Evolutionary conservation across 2,329 filamentous ascomycete species (phyloP).

Genomic region (Epichloe sylvatica): DNA sequence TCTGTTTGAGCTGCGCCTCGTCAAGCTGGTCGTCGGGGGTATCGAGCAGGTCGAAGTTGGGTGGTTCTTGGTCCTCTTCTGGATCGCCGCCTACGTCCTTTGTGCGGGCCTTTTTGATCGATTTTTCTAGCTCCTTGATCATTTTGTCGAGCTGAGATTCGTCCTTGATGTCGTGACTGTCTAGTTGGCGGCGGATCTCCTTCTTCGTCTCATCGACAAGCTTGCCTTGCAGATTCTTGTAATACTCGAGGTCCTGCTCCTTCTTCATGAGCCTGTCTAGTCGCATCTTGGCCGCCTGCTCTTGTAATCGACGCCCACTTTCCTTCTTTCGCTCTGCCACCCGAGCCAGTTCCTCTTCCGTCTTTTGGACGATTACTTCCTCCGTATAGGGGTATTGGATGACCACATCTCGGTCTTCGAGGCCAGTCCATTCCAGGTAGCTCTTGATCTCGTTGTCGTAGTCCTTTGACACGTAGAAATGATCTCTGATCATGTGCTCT

Average conservation of each 20-base stretch:
- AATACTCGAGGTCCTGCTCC: conserved; percentile 89
- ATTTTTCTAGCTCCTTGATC: conserved; percentile 80
- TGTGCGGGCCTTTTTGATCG: conserved; percentile 77
- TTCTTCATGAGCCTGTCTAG: conserved; percentile 91
- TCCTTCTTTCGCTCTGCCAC: conserved; percentile 93
- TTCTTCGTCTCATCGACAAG: conserved; percentile 75
- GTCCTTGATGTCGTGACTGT: conserved; percentile 84
- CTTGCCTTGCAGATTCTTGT: conserved; percentile 64
- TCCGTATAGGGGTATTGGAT: conserved; percentile 92
- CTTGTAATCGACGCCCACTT: conserved; percentile 77
- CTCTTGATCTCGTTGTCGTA: conserved; percentile 64
- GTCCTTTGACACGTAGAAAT: conserved; percentile 77
- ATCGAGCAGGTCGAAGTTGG: conserved; percentile 78
- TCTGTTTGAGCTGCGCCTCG: conserved; percentile 80
- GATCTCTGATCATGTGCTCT: conserved; percentile 72
- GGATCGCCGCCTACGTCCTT: conserved; percentile 79
- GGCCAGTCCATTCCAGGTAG: conserved; percentile 79
- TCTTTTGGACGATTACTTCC: conserved; percentile 80
- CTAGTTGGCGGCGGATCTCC: conserved; percentile 71
- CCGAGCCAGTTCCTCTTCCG: conserved; percentile 77
- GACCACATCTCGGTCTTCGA: conserved; percentile 79
- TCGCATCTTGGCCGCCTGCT: conserved; percentile 94
- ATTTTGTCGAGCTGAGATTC: conserved; percentile 72
- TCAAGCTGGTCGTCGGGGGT: conserved; percentile 85
- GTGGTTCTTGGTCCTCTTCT: conserved; percentile 67